Percentiles rank a stretch among this genome's conserved stretches.
These are phyloP conservation scores for Xylariaceae sp. DNA, from an alignment of 2,329 filamentous ascomycete genomes.

Conservation along the genomic window DNA sequence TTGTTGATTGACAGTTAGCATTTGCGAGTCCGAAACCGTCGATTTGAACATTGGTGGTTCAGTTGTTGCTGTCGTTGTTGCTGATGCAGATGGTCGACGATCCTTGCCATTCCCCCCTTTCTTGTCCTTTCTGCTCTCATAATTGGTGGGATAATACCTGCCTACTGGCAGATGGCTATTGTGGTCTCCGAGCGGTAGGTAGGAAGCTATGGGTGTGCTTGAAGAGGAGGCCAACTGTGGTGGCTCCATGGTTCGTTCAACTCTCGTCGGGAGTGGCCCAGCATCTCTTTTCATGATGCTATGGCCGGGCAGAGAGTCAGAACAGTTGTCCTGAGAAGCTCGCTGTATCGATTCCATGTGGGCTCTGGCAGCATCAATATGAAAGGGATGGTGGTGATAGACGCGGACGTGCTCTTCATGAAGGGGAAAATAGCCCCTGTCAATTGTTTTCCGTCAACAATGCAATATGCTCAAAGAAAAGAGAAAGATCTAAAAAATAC, in stretches of 20 bases:
- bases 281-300: constrained; percentile 17
- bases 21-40: constrained; percentile 35
- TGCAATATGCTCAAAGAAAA: background rate
- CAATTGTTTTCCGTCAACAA: constrained; percentile 13
- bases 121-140: constrained; percentile 40
- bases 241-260: constrained; percentile 25
- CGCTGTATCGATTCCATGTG: constrained; percentile 33
- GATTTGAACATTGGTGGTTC: constrained; percentile 28
- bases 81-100: constrained; percentile 9
- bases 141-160: constrained; percentile 60
- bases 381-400: constrained; percentile 48
- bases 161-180: constrained; percentile 48
- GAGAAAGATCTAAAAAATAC: background rate
- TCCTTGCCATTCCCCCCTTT: constrained; percentile 23
- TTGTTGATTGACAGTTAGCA: constrained; percentile 26
- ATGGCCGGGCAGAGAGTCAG: constrained; percentile 13
- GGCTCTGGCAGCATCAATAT: constrained; percentile 37
- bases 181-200: constrained; percentile 45
- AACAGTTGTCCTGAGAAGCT: constrained; percentile 31
- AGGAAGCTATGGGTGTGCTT: constrained; percentile 45
- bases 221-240: constrained; percentile 22
- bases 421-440: constrained; percentile 55
- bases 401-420: constrained; percentile 51
- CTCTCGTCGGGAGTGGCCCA: constrained; percentile 22
- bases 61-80: constrained; percentile 14